A percentile compares a stretch with the other conserved stretches of the same genome.
phyloP scores from a whole-genome alignment of 192 early-diverging fungal genomes.

The Backusella luteola region DNA sequence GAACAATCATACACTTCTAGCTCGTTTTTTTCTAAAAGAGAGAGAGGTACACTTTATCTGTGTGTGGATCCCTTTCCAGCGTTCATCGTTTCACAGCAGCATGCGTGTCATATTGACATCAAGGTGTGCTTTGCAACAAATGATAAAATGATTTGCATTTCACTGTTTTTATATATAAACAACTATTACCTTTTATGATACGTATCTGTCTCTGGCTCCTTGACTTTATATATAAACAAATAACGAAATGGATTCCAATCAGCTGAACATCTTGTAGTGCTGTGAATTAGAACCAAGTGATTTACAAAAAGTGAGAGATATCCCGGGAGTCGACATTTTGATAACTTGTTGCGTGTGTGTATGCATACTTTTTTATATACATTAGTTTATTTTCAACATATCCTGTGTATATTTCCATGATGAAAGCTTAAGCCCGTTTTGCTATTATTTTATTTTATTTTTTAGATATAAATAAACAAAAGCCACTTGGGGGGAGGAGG shows the following conservation, averaged over 20 bases:
- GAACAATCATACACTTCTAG: background rate
- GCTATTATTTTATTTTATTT: background rate
- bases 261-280: background rate
- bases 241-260: background rate
- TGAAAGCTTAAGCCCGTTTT: background rate
- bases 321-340: background rate
- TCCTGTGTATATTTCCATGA: background rate
- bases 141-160: background rate
- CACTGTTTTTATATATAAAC: background rate
- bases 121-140: background rate
- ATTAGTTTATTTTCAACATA: background rate
- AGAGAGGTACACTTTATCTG: background rate
- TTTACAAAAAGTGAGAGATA: background rate
- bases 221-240: background rate
- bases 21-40: too few relatives aligned
- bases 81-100: background rate
- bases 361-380: background rate
- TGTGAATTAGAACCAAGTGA: background rate
- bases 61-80: background rate
- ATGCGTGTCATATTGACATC: background rate
- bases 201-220: background rate
- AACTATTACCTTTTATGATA: background rate
- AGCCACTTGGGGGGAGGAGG: background rate
- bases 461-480: background rate
- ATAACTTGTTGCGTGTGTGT: background rate